Base-by-base conservation (phyloP, 2,329 filamentous ascomycete genomes). In the Phaeosphaeriaceae sp. region DNA sequence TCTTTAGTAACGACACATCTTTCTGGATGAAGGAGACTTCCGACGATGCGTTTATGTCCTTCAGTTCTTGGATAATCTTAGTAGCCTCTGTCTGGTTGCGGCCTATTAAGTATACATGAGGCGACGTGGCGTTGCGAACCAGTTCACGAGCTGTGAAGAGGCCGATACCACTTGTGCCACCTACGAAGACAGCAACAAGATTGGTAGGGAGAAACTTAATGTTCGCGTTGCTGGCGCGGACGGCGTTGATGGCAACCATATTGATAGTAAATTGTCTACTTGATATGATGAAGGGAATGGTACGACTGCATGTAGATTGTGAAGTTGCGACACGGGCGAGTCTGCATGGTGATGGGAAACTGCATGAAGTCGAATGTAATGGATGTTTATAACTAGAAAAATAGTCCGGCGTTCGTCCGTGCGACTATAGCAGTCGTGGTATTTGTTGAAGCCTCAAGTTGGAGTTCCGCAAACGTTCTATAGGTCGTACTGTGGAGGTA, bases 111-210 rank as follows among this genome's bases (percentile, higher is more conserved):
- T 78, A 78, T 28, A 76, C 65, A 38, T 66, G 66, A 6, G 77
- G 76, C 15, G 66, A 60, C 12, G 54, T 64, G 1, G 74, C 71
- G 15, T 71, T 67, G 17, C 71, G 61, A 37, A 76, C 77, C 28
- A 79, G 59, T 52, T 78, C 76, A 34, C 68, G 71, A 1, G 73
- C 72, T 13, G 77, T 78, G 49, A 67, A 74, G 54, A 74, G 70
- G 21, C 74, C 74, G 41, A 79, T 78, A 21, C 77, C 77, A 4
- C 64, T 64, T 13, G 76, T 78, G 30, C 74, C 76, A 15, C 77
- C 77, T 5, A 79, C 70, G 47, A 71, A 71, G 29, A 71, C 54
- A 15, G 64, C 67, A 12, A 70, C 66, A 15, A 68, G 62, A 29
- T 54, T 55, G 1, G 66, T 53, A 2, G 62, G 50, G 15, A 68